Base-by-base conservation (phyloP, 2,329 filamentous ascomycete species). In the Rasamsonia emersonii region DNA sequence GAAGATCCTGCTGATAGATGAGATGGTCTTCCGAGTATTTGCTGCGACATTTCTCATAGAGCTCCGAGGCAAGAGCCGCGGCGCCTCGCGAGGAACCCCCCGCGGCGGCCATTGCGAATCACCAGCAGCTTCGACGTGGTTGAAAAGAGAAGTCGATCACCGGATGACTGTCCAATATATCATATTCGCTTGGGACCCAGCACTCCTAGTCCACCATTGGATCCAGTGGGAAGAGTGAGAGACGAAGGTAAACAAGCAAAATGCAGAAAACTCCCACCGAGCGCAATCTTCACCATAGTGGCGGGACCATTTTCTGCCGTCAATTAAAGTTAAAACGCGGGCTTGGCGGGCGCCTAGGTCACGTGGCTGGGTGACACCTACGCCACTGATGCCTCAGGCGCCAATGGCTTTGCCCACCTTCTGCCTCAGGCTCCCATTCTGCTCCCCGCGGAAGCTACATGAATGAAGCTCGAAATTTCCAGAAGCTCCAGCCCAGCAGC, bases 1-100 rank as follows among this genome's bases (percentile, higher is more conserved):
- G 41, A 2, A 69, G 50, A 38, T 68, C 65, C 23, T 64, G 51
- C 41, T 68, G 65, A 31, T 59, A 61, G 44, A 68, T 64, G 23
- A 65, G 47, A 38, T 64, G 58, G 33, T 65, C 62, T 17, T 53
- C 36, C 18, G 58, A 45, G 36, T 56, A 59, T 29, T 56, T 55
- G 28, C 51, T 51, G 15, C 53, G 37, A 36, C 65, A 68, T 42
- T 56, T 56, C 27, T 61, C 56, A 49, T 69, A 68, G 25, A 69
- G 53, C 34, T 56, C 54, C 16, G 59, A 55, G 32, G 62, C 62
- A 35, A 66, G 57, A 41, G 61, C 56, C 45, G 42, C 45, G 45
- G 51, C 36, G 37, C 49, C 43, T 36, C 38, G 40, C 42, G 36
- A 32, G 51, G 47, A 31, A 54, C 42, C n/a, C 38, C 51, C 54